Base-by-base conservation (phyloP, 1,139 yeast species). In the Diutina siamensis region DNA sequence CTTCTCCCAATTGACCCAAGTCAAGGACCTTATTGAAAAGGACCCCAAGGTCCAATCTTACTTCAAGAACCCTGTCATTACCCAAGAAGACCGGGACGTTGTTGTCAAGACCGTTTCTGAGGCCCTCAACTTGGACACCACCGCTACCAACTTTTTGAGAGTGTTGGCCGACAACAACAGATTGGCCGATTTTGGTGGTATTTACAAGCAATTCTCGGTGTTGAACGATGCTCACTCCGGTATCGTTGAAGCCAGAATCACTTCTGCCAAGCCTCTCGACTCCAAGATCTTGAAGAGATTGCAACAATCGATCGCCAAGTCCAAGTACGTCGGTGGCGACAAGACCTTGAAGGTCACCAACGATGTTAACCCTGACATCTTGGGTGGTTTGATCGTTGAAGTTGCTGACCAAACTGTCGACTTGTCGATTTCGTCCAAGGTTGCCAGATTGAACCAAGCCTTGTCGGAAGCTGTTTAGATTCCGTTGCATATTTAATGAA, bases 361-460 rank as follows among this genome's bases (percentile, higher is more conserved):
- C 75, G 74, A 73, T 54, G 83, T 92, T 53, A 79, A 86, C 72
- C 87, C 95, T 53, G 95, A 85, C 53, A 85, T 92, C 61, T 76
- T 86, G 63, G 98, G 99, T 61, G 99, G 98, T 59, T 78, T 92
- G 65, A 72, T 94, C 57, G 96, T 92, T 51, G 96, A 89, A 68
- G 89, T 92, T 58, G 97, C 94, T 62, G 98, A 92, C 74, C 86
- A 83, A 68, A 89, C 97, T 52, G 95, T 88, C 57, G 99, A 92
- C 68, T 78, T 92, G 65, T 83, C 95, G 50, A 80, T 92, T 57
- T 74, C 92, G 51, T 68, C 86, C 61, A 88, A 83, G 76, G 80
- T 92, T 62, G 74, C 84, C 64, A 86, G 78, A 71, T 82, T 89
- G 71, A 92, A 94, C 83, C 80, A 84, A 68, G 79, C 85, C 58